A percentile compares a stretch with the other conserved stretches of the same genome.
phyloP scores from a whole-genome alignment of 2,329 filamentous ascomycete genomes.

The Trichoderma sp. region DNA sequence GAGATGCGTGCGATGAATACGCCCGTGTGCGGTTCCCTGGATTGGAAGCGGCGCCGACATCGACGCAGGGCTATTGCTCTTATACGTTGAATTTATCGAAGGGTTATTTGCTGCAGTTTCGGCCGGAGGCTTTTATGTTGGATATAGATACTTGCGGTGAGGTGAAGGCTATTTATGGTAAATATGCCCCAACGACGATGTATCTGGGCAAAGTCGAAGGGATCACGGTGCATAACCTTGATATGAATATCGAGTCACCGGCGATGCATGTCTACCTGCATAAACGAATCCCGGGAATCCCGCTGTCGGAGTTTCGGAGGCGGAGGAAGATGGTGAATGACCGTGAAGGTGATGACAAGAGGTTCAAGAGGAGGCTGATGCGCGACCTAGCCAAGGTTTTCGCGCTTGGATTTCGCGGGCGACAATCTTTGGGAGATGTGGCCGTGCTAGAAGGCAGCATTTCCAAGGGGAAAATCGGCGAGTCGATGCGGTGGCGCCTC shows the following conservation, averaged over 20 bases:
- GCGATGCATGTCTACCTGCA: slow-evolving; percentile 41
- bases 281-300: slow-evolving; percentile 40
- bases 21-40: slow-evolving; percentile 32
- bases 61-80: slow-evolving; percentile 51
- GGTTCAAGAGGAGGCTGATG: slow-evolving; percentile 36
- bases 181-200: slow-evolving; percentile 41
- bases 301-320: slow-evolving; percentile 30
- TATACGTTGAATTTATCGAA: slow-evolving; percentile 44
- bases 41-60: slow-evolving; percentile 31
- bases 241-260: not conserved
- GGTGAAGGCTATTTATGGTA: slow-evolving; percentile 40
- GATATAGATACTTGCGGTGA: slow-evolving; percentile 36
- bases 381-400: slow-evolving; percentile 42
- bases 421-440: not conserved
- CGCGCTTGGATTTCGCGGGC: slow-evolving; percentile 35
- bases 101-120: slow-evolving; percentile 46
- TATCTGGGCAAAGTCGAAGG: slow-evolving; percentile 35
- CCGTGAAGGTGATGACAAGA: not conserved
- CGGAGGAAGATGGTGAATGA: not conserved
- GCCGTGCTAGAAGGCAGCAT: not conserved
- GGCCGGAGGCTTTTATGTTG: slow-evolving; percentile 42
- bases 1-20: slow-evolving; percentile 30
- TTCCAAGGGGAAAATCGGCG: slow-evolving; percentile 36
- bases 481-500: slow-evolving; percentile 40
- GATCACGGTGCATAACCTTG: not conserved